phyloP scores from a whole-genome alignment of 768 basidiomycete genomes.

The Phaffia tasmanica region DNA sequence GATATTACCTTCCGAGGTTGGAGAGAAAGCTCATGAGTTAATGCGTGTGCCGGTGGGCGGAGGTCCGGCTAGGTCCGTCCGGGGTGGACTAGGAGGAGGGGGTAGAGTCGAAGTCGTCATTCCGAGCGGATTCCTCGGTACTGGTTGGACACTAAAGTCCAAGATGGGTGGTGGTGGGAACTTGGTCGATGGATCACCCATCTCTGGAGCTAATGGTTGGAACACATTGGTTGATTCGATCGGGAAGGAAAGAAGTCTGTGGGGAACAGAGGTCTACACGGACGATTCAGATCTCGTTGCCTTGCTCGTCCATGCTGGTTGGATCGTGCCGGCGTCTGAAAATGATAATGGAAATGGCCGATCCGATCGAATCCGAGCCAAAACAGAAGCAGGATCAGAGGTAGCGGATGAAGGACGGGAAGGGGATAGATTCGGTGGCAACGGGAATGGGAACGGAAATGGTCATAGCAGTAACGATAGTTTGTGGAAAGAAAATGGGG shows the following conservation, averaged over 20 bases:
- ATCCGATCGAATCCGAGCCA: constrained; percentile 12
- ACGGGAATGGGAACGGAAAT: no score
- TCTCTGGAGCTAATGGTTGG: constrained; percentile 9
- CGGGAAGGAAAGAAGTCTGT: constrained; percentile 33
- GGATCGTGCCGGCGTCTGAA: constrained; percentile 32
- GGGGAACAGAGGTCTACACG: constrained; percentile 44
- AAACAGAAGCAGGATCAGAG: background rate
- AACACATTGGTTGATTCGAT: constrained; percentile 7
- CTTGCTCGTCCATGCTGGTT: constrained; percentile 40
- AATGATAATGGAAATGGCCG: constrained; percentile 4
- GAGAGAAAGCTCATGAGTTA: constrained; percentile 1
- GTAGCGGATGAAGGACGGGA: background rate
- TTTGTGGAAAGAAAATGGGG: constrained; percentile 26
- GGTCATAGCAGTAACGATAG: constrained; percentile 3
- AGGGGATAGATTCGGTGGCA: no score
- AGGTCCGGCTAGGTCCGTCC: background rate
- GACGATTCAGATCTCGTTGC: constrained; percentile 42
- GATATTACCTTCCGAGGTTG: constrained; percentile 21
- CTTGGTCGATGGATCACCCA: background rate
- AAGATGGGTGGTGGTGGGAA: background rate
- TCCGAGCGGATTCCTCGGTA: constrained; percentile 11
- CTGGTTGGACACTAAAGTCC: constrained; percentile 13
- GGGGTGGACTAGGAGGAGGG: constrained; percentile 11
- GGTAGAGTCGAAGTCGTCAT: constrained; percentile 21
- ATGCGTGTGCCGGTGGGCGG: background rate